Conservation (phyloP, 306 rosid species). For the Malus asiatica region DNA sequence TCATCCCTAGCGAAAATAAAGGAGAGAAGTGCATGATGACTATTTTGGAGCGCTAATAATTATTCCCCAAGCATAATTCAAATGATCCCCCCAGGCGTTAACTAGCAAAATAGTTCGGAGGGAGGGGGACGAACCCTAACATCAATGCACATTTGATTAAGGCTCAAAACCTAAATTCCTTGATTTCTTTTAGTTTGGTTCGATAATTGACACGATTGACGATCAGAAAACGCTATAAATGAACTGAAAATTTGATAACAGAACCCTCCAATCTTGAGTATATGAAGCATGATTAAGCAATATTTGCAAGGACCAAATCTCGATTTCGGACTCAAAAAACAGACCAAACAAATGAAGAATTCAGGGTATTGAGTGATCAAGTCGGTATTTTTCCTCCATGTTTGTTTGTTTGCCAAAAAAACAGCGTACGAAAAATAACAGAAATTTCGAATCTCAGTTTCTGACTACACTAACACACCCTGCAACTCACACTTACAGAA, state of each 20-base stretch:
- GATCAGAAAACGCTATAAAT: conserved; percentile 3
- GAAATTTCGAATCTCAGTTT: conserved; percentile 1
- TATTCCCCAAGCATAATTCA: not conserved
- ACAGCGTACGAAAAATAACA: not conserved
- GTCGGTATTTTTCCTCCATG: not conserved
- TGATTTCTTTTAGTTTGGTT: not conserved
- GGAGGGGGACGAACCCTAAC: not conserved
- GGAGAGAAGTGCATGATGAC: no score
- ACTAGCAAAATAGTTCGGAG: not conserved
- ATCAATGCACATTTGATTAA: not conserved
- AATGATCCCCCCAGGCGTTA: not conserved
- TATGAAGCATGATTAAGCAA: not conserved
- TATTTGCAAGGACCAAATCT: not conserved
- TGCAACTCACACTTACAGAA: not conserved
- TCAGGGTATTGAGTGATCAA: not conserved
- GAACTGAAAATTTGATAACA: not conserved
- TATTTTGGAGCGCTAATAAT: no score
- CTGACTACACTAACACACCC: not conserved
- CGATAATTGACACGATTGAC: not conserved
- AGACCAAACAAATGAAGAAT: not conserved
- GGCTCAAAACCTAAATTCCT: not conserved
- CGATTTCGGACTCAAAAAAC: not conserved
- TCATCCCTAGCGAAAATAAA: no score
- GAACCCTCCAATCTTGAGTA: not conserved
- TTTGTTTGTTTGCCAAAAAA: not conserved